Evolutionary conservation across 78 protist genomes (phyloP), one percentile per base, ranked within the genome.

Genomic region (Speleostelium caveatum): DNA sequence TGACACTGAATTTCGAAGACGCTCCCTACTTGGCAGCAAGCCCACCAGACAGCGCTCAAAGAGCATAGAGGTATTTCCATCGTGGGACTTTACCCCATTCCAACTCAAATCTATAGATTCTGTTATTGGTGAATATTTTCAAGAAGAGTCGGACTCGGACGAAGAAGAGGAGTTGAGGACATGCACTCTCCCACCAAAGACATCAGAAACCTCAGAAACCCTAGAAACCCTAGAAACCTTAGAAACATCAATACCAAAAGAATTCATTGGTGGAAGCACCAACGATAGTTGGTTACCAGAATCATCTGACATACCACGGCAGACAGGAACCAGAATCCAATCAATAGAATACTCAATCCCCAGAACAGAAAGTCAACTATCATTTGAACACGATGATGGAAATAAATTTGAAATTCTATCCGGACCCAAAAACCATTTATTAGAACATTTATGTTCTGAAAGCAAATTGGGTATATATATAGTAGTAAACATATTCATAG

Each of bases 21-120:
- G 33, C 14, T 59, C 59, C 22, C 35, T 83, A 49, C 38, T 71
- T 1, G 77, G 77, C 22, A 36, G 56, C 2, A 41, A 51, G 28
- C 63, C 59, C 53, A 39, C 3, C 3, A 26, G 75, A 35, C 79
- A 58, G 24, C 26, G 90, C 24, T 28, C 75, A 8, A 71, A 69
- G 14, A 53, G 69, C 19, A 14, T 69, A 8, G 79, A 67, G 3
- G 36, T 67, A 10, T 73, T 83, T 42, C 49, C 42, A n/a, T 58
- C 90, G 6, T 83, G 90, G 90, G 90, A 83, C 62, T 83, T 55
- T 21, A 22, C 51, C 1, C 80, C 90, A 30, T 79, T 62, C n/a
- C 45, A 42, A 55, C 28, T 32, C 19, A 73, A 73, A 61, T 42
- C 49, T 67, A 22, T 21, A 22, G 22, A 61, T 22, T 14, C 33